Conservation (phyloP, 106 monocot genomes). For the Allium fistulosum region DNA sequence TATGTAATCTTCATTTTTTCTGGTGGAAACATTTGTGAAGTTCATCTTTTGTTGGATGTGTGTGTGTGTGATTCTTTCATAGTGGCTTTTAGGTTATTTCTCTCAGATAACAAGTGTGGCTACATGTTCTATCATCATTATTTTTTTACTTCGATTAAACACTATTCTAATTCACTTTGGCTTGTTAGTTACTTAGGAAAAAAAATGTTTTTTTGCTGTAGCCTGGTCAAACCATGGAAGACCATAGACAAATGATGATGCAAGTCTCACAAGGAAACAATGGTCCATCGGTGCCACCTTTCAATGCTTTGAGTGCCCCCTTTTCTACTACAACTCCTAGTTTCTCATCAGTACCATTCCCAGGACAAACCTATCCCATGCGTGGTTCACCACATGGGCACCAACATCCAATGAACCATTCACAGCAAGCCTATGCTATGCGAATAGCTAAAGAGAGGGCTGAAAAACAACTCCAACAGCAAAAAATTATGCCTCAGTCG, state of each 20-base stretch:
- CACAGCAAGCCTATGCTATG: constrained; percentile 63
- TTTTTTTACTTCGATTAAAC: not conserved
- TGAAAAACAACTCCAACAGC: constrained; percentile 42
- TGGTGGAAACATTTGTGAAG: not conserved
- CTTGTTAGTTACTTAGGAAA: no score
- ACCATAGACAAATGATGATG: constrained; percentile 72
- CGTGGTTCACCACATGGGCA: constrained; percentile 39
- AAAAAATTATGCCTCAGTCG: constrained; percentile 31
- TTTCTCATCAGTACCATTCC: constrained; percentile 29
- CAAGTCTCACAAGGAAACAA: constrained; percentile 55
- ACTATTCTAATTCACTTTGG: not conserved
- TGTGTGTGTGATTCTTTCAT: not conserved
- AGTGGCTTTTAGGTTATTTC: not conserved
- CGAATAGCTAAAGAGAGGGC: constrained; percentile 53
- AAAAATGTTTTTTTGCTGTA: constrained; percentile 6
- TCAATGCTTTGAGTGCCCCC: constrained; percentile 31
- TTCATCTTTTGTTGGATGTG: not conserved
- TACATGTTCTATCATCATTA: not conserved
- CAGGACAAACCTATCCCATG: constrained; percentile 37
- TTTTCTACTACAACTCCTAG: constrained; percentile 31
- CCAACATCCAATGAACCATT: constrained; percentile 49
- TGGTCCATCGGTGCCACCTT: constrained; percentile 28
- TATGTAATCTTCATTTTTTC: not conserved
- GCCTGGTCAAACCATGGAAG: constrained; percentile 67
- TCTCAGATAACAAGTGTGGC: not conserved